These are phyloP conservation scores for Alternaria rosae DNA, from an alignment of 2,329 filamentous ascomycete genomes.

Conservation along the genomic window DNA sequence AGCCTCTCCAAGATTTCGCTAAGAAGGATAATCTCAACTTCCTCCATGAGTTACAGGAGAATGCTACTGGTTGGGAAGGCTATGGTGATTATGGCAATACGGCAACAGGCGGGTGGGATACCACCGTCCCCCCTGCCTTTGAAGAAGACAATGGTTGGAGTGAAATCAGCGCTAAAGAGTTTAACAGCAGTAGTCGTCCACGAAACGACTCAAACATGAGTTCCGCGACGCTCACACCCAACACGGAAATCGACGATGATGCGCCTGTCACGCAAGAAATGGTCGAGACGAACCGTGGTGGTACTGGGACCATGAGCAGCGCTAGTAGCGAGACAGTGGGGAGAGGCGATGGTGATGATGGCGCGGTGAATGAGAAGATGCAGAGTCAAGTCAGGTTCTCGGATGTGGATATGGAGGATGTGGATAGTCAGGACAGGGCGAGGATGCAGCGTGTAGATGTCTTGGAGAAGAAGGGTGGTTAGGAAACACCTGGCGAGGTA, in stretches of 20 bases:
- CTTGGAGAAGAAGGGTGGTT: constrained; percentile 36
- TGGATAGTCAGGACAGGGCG: constrained; percentile 21
- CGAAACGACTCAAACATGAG: constrained; percentile 27
- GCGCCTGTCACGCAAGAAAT: constrained; percentile 29
- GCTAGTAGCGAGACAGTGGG: constrained; percentile 35
- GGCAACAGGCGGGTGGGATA: constrained; percentile 28
- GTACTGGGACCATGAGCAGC: constrained; percentile 23
- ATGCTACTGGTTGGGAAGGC: constrained; percentile 21
- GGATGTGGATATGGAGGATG: constrained; percentile 37
- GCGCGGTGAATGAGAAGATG: not conserved
- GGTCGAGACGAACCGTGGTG: constrained; percentile 35
- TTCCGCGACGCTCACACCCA: constrained; percentile 45
- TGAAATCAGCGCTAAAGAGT: constrained; percentile 28
- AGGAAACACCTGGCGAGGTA: not conserved
- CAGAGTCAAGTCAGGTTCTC: constrained; percentile 20
- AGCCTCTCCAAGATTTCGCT: constrained; percentile 54
- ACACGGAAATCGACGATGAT: constrained; percentile 41
- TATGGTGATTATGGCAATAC: constrained; percentile 13
- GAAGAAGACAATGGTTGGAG: constrained; percentile 29
- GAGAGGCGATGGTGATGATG: constrained; percentile 17
- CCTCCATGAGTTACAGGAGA: constrained; percentile 37
- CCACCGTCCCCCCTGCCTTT: constrained; percentile 14
- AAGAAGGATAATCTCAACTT: constrained; percentile 56
- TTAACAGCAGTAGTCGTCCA: constrained; percentile 15
- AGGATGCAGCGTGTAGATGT: constrained; percentile 34